Conservation (phyloP, 2,329 filamentous ascomycete species). For the Pseudogymnoascus sp. region DNA sequence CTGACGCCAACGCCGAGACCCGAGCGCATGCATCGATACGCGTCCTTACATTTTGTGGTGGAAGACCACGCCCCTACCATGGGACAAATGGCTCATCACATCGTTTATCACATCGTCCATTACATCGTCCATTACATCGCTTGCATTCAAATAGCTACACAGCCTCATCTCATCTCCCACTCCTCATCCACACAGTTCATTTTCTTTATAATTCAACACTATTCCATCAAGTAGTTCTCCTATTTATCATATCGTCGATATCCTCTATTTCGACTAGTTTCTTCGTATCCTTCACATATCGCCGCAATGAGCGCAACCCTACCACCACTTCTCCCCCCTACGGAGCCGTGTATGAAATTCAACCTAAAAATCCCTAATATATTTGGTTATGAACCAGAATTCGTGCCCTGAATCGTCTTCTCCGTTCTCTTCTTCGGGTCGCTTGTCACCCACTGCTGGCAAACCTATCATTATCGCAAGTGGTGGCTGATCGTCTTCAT, state of each 20-base stretch:
- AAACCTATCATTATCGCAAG: conserved; percentile 35
- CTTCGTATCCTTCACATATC: not conserved
- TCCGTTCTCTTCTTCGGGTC: conserved; percentile 37
- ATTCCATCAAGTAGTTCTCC: not conserved
- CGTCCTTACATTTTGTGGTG: not conserved
- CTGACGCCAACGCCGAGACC: not conserved
- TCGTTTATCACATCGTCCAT: not conserved
- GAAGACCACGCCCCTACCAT: not conserved
- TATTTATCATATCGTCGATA: not conserved
- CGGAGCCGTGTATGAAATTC: not conserved
- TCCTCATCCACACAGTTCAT: not conserved
- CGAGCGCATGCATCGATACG: not conserved
- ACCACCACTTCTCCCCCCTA: not conserved
- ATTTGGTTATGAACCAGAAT: conserved; percentile 19
- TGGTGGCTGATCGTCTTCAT: conserved; percentile 44
- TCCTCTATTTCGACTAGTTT: not conserved
- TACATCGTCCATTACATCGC: not conserved
- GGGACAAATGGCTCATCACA: not conserved
- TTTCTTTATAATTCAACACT: not conserved
- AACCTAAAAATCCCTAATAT: not conserved
- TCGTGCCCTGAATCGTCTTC: conserved; percentile 36
- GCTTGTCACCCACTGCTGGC: conserved; percentile 36
- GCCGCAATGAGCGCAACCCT: not conserved
- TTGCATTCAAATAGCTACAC: not conserved
- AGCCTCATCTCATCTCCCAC: not conserved